Evolutionary conservation across 345 rosid genomes (phyloP).

Genomic region (Eucalyptus sp.): DNA sequence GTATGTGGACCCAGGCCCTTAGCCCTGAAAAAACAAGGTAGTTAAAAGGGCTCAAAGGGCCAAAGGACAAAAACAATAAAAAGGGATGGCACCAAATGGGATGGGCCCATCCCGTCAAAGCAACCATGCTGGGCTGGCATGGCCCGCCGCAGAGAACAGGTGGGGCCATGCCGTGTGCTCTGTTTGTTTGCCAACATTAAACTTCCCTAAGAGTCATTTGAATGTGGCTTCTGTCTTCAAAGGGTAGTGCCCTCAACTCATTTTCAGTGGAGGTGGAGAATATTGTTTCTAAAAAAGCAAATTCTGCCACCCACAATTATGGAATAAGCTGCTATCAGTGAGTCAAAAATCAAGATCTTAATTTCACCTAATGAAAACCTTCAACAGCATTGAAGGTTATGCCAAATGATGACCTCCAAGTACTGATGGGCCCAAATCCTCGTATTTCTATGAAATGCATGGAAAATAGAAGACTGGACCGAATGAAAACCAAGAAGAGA

Average conservation of each 20-base stretch:
- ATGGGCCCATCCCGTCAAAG: neutral
- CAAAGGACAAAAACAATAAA: neutral
- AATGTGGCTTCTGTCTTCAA: neutral
- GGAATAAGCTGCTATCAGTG: neutral
- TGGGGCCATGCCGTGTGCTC: neutral
- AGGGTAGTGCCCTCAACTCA: neutral
- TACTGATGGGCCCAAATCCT: neutral
- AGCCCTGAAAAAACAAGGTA: neutral
- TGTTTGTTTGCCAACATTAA: neutral
- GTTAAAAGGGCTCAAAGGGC: neutral
- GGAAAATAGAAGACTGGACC: neutral
- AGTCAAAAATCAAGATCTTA: neutral
- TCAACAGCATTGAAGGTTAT: neutral
- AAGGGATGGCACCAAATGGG: neutral
- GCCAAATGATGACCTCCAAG: neutral
- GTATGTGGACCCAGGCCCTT: neutral
- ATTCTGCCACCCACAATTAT: neutral
- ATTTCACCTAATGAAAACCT: neutral
- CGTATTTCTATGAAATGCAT: neutral
- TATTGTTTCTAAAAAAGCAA: neutral
- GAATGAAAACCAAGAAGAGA: neutral
- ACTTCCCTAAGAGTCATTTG: neutral
- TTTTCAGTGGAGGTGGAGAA: neutral
- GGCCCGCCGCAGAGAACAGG: neutral
- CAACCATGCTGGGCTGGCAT: neutral